Conservation (phyloP, 2,329 filamentous ascomycete genomes). For the Aspergillus awamori region DNA sequence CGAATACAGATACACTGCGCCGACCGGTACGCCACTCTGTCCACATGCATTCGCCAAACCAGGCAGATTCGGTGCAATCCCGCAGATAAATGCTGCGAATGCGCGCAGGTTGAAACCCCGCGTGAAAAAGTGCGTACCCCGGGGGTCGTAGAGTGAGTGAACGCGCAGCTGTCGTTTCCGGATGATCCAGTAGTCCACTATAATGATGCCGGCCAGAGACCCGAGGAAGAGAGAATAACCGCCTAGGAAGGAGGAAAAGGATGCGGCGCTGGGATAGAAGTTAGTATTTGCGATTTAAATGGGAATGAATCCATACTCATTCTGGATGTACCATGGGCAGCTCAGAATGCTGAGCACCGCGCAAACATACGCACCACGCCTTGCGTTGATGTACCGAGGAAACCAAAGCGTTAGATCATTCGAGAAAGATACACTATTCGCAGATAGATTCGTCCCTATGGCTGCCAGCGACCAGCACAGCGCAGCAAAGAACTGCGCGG, state of each 20-base stretch:
- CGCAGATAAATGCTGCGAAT: constrained; percentile 9
- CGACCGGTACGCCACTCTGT: constrained; percentile 6
- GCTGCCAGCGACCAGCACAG: constrained; percentile 14
- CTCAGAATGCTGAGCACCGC: neutral
- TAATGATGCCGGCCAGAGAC: constrained; percentile 11
- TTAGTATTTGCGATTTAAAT: neutral
- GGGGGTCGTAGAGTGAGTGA: constrained; percentile 9
- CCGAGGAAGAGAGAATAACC: constrained; percentile 18
- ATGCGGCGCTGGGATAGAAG: neutral
- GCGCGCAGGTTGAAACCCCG: constrained; percentile 16
- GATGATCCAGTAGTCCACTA: constrained; percentile 18
- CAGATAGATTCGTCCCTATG: constrained; percentile 15
- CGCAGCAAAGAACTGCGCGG: constrained; percentile 17
- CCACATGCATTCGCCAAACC: constrained; percentile 14
- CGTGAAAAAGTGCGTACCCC: constrained; percentile 15
- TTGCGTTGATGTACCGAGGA: neutral
- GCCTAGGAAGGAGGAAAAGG: constrained; percentile 16
- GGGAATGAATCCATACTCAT: neutral
- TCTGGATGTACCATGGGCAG: neutral
- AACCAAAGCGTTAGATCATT: constrained; percentile 7
- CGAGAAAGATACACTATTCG: constrained; percentile 15
- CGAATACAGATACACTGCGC: constrained; percentile 17
- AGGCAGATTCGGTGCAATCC: constrained; percentile 16
- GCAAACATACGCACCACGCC: neutral
- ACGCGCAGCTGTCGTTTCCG: constrained; percentile 8